Evolutionary conservation across 1,284 basidiomycete genomes (phyloP).

Genomic region (Fomitopsis palustris): DNA sequence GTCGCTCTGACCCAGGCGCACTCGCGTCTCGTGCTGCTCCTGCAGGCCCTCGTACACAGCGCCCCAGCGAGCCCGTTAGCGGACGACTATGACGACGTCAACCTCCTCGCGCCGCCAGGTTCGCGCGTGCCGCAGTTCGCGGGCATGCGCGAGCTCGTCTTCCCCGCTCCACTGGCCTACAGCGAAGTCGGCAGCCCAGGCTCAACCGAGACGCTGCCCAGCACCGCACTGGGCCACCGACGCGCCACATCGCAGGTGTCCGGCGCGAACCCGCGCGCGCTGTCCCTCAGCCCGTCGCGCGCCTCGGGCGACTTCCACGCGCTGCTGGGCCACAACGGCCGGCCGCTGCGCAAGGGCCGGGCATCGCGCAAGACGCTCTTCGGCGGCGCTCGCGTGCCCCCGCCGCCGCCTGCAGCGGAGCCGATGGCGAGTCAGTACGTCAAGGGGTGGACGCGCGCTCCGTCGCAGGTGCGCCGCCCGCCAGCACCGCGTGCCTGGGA

Average conservation of each 20-base stretch:
- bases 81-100: constrained; percentile 26
- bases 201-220: neutral
- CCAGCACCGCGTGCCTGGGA: constrained; percentile 9
- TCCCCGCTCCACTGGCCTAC: constrained; percentile 59
- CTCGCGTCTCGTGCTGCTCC: constrained; percentile 67
- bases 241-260: constrained; percentile 9
- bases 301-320: constrained; percentile 19
- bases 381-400: constrained; percentile 27
- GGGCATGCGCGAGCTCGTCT: constrained; percentile 55
- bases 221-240: neutral
- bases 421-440: constrained; percentile 51
- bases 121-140: constrained; percentile 20
- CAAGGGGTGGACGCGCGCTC: constrained; percentile 49
- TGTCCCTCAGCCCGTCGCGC: constrained; percentile 10
- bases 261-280: neutral
- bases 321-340: constrained; percentile 6
- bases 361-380: constrained; percentile 32
- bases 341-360: neutral
- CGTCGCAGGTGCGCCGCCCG: constrained; percentile 14
- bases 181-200: constrained; percentile 12
- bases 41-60: constrained; percentile 68
- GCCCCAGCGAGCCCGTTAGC: constrained; percentile 36
- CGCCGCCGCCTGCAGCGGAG: constrained; percentile 48
- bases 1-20: constrained; percentile 53
- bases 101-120: constrained; percentile 17